Evolutionary conservation across 1,139 yeast species (phyloP), one percentile per base, ranked within the genome.

Genomic region (Meyerozyma guilliermondii): DNA sequence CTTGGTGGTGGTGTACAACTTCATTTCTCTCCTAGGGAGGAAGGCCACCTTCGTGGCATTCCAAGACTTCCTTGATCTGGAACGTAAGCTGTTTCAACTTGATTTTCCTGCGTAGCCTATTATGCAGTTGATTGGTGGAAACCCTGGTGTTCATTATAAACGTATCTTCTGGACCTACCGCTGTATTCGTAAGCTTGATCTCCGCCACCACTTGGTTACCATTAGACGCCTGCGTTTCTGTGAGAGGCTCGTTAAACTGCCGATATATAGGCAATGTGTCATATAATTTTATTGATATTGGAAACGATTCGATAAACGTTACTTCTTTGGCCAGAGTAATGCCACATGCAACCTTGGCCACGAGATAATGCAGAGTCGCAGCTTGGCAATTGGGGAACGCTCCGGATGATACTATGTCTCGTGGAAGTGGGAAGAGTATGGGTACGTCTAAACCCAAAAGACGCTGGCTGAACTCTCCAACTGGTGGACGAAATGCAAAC

Each of bases 381-480:
- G 76, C 75, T 38, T 63, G 63, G 74, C 76, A 73, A 33, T 58
- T 52, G 9, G 63, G 59, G 39, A 62, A 66, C 44, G 55, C 57
- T 2, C 76, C 76, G 44, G 74, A 67, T 14, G 81, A 71, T 7
- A 71, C 63, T 5, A 80, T 65, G 44, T 78, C 80, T 43, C 68
- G 71, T 1, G 81, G 81, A n/a, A 82, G 56, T 0, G 81, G 81
- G 28, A 82, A 70, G 9, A 81, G 62, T 35, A 82, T 59, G 0
- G 87, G 87, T 4, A 82, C 57, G 50, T 81, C 86, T 27, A 81
- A 53, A 0, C 83, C 86, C 7, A 81, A 51, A 22, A 76, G 51
- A 31, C 63, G 65, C 40, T 66, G 61, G 29, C 58, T 58, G 42
- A 71, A 63, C 29, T 60, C 57, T 3, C 72, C 74, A 39, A 60